Percentiles rank a stretch among this genome's conserved stretches.
Conservation (phyloP, 345 rosid genomes). For the Dipteronia sinensis region DNA sequence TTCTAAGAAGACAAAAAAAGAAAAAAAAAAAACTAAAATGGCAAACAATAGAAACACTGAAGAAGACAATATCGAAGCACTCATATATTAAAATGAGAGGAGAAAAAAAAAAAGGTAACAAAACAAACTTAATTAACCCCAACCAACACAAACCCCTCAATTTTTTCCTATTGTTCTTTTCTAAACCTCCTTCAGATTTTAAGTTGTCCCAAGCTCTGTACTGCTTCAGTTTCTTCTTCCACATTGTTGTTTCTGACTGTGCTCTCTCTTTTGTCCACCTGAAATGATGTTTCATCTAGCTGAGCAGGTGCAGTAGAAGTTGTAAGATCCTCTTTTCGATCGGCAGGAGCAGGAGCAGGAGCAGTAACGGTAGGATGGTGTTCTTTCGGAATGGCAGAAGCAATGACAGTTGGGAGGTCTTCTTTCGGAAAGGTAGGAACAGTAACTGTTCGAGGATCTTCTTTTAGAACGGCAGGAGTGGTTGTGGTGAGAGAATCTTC, state of each 20-base stretch:
- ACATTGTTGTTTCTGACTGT: constrained; percentile 20
- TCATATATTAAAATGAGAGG: constrained; percentile 25
- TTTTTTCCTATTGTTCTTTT: constrained; percentile 17
- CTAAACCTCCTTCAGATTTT: constrained; percentile 42
- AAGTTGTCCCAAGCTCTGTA: constrained; percentile 56
- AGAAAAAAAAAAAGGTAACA: constrained; percentile 14
- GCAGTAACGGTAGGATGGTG: constrained; percentile 22
- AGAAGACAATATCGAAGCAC: constrained; percentile 27
- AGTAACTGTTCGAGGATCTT: constrained; percentile 35
- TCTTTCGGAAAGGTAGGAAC: constrained; percentile 14
- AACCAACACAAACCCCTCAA: constrained; percentile 23
- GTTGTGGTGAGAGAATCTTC: constrained; percentile 33
- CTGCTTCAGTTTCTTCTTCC: constrained; percentile 48
- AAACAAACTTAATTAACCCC: constrained; percentile 33
- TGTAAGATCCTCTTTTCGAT: constrained; percentile 26
- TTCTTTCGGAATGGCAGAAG: constrained; percentile 26
- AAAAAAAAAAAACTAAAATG: neutral
- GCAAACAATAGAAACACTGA: neutral
- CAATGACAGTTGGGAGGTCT: constrained; percentile 11
- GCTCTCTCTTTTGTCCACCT: constrained; percentile 38
- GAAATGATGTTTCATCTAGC: constrained; percentile 11
- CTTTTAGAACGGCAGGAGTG: constrained; percentile 25
- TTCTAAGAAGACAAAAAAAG: constrained; percentile 20
- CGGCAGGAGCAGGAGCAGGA: neutral
- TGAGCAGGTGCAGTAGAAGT: constrained; percentile 17